Conservation (phyloP, 192 early-diverging fungal genomes). For the Coemansia sp. region DNA sequence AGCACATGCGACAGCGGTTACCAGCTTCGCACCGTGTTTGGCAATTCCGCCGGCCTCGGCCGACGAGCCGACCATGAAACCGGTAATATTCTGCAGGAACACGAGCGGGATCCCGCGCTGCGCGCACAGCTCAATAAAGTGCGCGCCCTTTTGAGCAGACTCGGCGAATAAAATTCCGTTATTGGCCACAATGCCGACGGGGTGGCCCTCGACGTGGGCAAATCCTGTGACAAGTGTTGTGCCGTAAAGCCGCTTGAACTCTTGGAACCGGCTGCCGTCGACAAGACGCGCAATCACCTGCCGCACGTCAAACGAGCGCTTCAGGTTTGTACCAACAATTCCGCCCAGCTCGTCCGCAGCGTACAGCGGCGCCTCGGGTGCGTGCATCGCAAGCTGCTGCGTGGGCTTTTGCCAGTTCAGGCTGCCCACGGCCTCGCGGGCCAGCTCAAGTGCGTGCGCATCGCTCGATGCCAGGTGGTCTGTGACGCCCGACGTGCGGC, state of each 20-base stretch:
- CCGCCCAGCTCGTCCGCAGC: conserved; percentile 81
- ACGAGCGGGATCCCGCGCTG: conserved; percentile 86
- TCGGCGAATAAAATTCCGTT: conserved; percentile 96
- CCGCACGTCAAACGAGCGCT: conserved; percentile 83
- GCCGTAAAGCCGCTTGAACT: conserved; percentile 94
- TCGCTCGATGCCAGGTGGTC: conserved; percentile 89
- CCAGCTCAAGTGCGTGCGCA: conserved; percentile 81
- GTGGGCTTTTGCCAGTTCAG: conserved; percentile 74
- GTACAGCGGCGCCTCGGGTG: conserved; percentile 79
- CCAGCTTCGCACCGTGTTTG: conserved; percentile 96
- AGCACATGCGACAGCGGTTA: conserved; percentile 91
- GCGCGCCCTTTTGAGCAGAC: conserved; percentile 90
- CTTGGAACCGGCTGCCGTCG: conserved; percentile 85
- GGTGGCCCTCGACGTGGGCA: conserved; percentile 84
- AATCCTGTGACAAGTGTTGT: conserved; percentile 89
- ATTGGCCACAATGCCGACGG: conserved; percentile 93
- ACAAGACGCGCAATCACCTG: conserved; percentile 95
- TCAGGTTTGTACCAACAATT: conserved; percentile 90
- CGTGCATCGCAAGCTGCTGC: conserved; percentile 46
- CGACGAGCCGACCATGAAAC: conserved; percentile 93
- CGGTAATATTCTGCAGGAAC: conserved; percentile 96
- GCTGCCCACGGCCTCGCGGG: conserved; percentile 80
- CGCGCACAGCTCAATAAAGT: conserved; percentile 90
- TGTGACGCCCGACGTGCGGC: conserved; percentile 90
- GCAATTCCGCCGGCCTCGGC: conserved; percentile 97